Percentiles rank a stretch among this genome's conserved stretches.
Conservation (phyloP, 441 rosid genomes). For the Pelargonium cotyledonis region DNA sequence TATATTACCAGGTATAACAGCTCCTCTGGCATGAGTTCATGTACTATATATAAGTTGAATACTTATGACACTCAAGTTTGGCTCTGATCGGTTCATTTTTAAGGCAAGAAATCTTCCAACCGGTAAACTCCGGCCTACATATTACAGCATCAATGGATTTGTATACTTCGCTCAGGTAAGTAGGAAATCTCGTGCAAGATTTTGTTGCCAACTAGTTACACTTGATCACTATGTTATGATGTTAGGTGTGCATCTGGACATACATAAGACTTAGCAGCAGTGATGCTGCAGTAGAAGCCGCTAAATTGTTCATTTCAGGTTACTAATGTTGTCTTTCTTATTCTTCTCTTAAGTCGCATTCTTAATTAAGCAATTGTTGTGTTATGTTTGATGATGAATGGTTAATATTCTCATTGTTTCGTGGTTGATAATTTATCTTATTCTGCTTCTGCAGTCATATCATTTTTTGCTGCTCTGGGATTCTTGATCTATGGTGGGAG, state of each 20-base stretch:
- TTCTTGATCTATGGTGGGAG: constrained; percentile 64
- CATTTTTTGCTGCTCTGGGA: constrained; percentile 45
- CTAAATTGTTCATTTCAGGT: constrained; percentile 54
- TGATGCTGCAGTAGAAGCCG: constrained; percentile 30
- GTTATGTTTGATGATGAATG: too few species aligned
- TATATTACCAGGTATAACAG: constrained; percentile 80
- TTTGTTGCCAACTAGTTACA: not conserved
- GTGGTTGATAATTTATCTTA: not conserved
- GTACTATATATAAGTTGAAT: not conserved
- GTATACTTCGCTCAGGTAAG: constrained; percentile 45
- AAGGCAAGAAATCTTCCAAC: constrained; percentile 58
- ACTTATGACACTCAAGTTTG: not conserved
- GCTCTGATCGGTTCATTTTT: not conserved
- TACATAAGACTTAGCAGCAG: constrained; percentile 34
- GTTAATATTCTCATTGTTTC: too few species aligned
- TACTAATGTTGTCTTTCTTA: too few species aligned
- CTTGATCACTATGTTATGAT: constrained; percentile 7
- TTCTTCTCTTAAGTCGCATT: too few species aligned
- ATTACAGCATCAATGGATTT: constrained; percentile 35
- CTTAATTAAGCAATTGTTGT: too few species aligned
- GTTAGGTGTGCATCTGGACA: constrained; percentile 51
- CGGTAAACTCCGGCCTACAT: constrained; percentile 47
- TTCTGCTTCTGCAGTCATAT: constrained; percentile 34
- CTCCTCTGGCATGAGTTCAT: not conserved
- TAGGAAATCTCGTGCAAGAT: not conserved